Conservation (phyloP, 345 rosid genomes). For the Lagerstroemia speciosa region DNA sequence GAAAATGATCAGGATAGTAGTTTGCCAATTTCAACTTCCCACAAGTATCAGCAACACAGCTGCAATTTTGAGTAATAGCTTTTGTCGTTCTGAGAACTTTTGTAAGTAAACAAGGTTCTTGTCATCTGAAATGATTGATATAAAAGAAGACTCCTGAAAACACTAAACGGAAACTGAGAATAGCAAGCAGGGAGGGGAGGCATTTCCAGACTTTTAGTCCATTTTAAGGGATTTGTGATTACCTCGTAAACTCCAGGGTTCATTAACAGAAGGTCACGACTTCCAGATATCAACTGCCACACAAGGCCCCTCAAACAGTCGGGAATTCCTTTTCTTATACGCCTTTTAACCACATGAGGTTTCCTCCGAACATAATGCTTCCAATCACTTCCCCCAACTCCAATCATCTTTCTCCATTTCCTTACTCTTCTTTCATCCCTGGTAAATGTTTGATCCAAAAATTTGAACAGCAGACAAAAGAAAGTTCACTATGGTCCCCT, state of each 20-base stretch:
- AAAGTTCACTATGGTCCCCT: background rate
- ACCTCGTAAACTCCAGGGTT: slow-evolving; percentile 95
- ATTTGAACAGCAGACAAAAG: background rate
- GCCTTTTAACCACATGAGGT: slow-evolving; percentile 83
- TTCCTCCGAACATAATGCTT: slow-evolving; percentile 78
- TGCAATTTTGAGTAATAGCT: background rate
- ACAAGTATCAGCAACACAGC: background rate
- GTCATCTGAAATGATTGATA: background rate
- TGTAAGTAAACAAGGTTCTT: background rate
- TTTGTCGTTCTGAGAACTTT: background rate
- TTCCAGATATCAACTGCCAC: slow-evolving; percentile 95
- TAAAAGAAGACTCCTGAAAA: background rate
- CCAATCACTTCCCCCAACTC: slow-evolving; percentile 96
- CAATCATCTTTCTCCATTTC: slow-evolving; percentile 99
- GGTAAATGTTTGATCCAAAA: slow-evolving; percentile 11
- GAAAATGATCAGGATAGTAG: background rate
- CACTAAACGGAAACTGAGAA: background rate
- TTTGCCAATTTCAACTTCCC: background rate
- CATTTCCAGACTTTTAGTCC: background rate
- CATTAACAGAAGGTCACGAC: slow-evolving; percentile 89
- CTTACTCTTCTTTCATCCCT: slow-evolving; percentile 84
- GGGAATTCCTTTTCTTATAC: slow-evolving; percentile 85
- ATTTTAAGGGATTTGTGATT: background rate
- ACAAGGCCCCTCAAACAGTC: slow-evolving; percentile 98
- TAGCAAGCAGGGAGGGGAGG: background rate